Percentiles rank a stretch among this genome's conserved stretches.
Conservation (phyloP, 2,329 filamentous ascomycete genomes). For the Penicillium corylophilum region DNA sequence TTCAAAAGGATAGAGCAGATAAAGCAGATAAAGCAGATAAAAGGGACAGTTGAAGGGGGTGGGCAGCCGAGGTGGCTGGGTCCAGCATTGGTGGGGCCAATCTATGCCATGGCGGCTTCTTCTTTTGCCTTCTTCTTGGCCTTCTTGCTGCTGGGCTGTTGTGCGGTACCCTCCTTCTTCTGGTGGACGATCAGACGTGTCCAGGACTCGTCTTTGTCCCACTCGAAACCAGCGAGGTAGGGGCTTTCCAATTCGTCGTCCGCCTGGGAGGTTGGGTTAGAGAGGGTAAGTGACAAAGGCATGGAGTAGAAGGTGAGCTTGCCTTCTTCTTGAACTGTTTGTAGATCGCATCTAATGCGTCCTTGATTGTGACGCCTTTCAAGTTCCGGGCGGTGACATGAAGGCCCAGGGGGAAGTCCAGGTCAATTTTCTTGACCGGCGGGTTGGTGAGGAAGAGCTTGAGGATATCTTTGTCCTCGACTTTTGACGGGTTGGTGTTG, state of each 20-base stretch:
- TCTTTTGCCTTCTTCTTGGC: conserved; percentile 53
- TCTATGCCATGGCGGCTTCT: conserved; percentile 33
- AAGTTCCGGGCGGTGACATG: conserved; percentile 87
- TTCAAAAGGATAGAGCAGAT: neutral
- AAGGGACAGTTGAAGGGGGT: conserved; percentile 10
- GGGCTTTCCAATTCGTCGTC: conserved; percentile 89
- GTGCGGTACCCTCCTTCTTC: conserved; percentile 63
- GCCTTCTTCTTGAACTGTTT: conserved; percentile 98
- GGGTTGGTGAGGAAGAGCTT: conserved; percentile 78
- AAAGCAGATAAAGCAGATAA: conserved; percentile 10
- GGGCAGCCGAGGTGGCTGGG: neutral
- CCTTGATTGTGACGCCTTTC: conserved; percentile 95
- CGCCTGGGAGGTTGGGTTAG: conserved; percentile 52
- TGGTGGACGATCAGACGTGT: conserved; percentile 84
- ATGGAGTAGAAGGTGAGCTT: conserved; percentile 34
- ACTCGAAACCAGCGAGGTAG: conserved; percentile 92
- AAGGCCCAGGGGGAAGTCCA: conserved; percentile 84
- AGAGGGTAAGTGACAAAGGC: neutral
- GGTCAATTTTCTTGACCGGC: conserved; percentile 88
- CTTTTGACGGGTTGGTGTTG: conserved; percentile 73
- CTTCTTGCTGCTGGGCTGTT: conserved; percentile 49
- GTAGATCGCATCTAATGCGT: conserved; percentile 91
- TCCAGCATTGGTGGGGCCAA: neutral
- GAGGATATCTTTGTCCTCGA: conserved; percentile 82
- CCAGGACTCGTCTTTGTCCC: conserved; percentile 91